Base-by-base conservation (phyloP, 2,329 filamentous ascomycete species). In the Gyromitra esculenta region DNA sequence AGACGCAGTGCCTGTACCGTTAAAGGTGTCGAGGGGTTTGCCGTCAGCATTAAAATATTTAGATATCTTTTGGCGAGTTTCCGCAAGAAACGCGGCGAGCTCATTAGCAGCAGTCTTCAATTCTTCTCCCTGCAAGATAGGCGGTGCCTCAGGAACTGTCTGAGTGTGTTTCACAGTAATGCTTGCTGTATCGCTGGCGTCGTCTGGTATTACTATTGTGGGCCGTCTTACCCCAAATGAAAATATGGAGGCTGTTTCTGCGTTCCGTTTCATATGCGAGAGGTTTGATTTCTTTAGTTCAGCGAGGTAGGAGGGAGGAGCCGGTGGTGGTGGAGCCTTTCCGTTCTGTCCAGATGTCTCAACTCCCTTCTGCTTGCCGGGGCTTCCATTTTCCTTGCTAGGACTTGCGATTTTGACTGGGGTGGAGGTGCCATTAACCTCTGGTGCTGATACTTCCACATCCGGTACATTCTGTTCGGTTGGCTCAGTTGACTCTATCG, bases 11-110 rank as follows among this genome's bases (percentile, higher is more conserved):
- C 66, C 71, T 13, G 65, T 66, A 21, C 71, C 18, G 18, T 37
- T 64, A 63, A 86, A 83, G 62, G 84, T 83, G 75, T 84, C 82
- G 68, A 87, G 87, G 1, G 83, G 85, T 72, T 81, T 85, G 80
- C 75, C 82, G 65, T 81, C 80, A 25, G 74, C 77, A 48, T 80
- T 80, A n/a, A 80, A 80, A 45, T 79, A 81, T 69, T 80, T 81
- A 6, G 79, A 77, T 65, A 81, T 68, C 62, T 79, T 78, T 37
- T 76, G 77, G 76, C 96, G 90, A 18, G 94, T 93, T 78, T 96
- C 93, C 0, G 94, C 95, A 6, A 99, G 87, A 82, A 97, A 99
- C 31, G 91, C 91, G 81, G 92, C 93, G 1, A 99, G 87, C 78
- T 95, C 94, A 56, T 91, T 88, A 15, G 96, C 92, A 0, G 96